Percentiles rank a stretch among this genome's conserved stretches.
Evolutionary conservation across 2,329 filamentous ascomycete genomes (phyloP).

Genomic region (Epichloe gansuensis): DNA sequence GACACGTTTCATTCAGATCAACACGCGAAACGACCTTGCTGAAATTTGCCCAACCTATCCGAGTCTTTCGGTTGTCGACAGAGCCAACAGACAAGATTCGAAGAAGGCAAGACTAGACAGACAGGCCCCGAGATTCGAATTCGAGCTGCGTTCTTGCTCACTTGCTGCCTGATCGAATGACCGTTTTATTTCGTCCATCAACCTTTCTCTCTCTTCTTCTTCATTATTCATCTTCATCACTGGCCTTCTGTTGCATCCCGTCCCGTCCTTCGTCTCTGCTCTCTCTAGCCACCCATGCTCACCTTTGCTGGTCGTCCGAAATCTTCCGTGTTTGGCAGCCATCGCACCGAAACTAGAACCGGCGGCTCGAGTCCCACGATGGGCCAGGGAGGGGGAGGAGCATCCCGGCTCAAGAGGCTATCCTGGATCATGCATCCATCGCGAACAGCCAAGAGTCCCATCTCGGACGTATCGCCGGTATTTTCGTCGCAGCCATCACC

Average conservation of each 20-base stretch:
- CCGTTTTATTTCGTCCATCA: background rate
- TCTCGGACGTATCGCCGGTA: conserved; percentile 31
- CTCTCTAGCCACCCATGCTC: conserved; percentile 6
- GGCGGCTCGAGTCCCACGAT: background rate
- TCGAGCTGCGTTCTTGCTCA: background rate
- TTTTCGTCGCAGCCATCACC: conserved; percentile 5
- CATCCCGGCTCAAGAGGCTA: conserved; percentile 5
- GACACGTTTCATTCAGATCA: background rate
- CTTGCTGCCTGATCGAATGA: background rate
- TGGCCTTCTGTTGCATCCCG: background rate
- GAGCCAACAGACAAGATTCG: background rate
- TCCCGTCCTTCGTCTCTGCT: background rate
- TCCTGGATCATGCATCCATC: conserved; percentile 11
- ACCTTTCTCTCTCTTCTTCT: background rate
- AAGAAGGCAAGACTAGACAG: background rate
- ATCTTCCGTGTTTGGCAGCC: conserved; percentile 5
- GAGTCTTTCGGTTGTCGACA: background rate
- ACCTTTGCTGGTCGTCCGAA: conserved; percentile 6
- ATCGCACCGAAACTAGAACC: background rate
- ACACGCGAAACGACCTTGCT: background rate
- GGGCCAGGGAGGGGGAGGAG: conserved; percentile 4
- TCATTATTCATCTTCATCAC: background rate
- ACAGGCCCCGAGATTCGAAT: background rate
- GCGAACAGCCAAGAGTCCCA: conserved; percentile 20
- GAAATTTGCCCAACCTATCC: background rate